phyloP scores from a whole-genome alignment of 2,329 filamentous ascomycete species.

The Sarocladiaceae sp. region DNA sequence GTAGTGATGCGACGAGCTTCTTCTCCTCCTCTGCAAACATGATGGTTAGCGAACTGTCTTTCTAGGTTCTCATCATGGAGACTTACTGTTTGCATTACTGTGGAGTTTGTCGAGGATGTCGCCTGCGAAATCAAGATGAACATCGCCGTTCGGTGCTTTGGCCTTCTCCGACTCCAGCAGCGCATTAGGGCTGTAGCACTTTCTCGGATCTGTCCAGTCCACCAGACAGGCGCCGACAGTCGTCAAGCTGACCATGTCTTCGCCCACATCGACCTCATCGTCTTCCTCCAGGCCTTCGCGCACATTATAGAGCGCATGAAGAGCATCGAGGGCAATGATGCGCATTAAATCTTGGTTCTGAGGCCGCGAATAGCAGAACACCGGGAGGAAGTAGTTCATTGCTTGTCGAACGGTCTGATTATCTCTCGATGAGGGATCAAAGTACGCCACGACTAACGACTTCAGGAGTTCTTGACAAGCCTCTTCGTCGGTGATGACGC shows the following conservation, averaged over 20 bases:
- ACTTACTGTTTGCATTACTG: slow-evolving; percentile 63
- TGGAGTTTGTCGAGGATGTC: slow-evolving; percentile 73
- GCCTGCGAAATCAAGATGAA: slow-evolving; percentile 74
- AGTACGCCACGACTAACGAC: slow-evolving; percentile 80
- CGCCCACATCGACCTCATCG: slow-evolving; percentile 68
- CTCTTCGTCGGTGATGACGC: slow-evolving; percentile 67
- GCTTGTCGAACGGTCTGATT: slow-evolving; percentile 84
- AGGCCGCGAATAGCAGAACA: slow-evolving; percentile 82
- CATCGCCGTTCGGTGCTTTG: slow-evolving; percentile 66
- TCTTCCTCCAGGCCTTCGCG: slow-evolving; percentile 71
- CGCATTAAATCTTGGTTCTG: slow-evolving; percentile 84
- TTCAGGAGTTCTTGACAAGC: slow-evolving; percentile 73
- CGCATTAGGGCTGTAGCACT: slow-evolving; percentile 55
- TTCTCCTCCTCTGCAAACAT: slow-evolving; percentile 69
- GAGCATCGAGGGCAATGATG: slow-evolving; percentile 64
- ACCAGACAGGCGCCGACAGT: slow-evolving; percentile 78
- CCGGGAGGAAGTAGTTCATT: slow-evolving; percentile 88
- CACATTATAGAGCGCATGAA: slow-evolving; percentile 71
- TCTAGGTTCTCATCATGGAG: neutral
- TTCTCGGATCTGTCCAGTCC: slow-evolving; percentile 93
- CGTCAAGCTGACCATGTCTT: slow-evolving; percentile 74
- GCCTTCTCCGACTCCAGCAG: slow-evolving; percentile 51
- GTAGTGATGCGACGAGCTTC: slow-evolving; percentile 71
- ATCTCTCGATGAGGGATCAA: slow-evolving; percentile 74
- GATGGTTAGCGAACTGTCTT: slow-evolving; percentile 21